phyloP scores from a whole-genome alignment of 2,329 filamentous ascomycete species.

The Ophiostoma piceae region DNA sequence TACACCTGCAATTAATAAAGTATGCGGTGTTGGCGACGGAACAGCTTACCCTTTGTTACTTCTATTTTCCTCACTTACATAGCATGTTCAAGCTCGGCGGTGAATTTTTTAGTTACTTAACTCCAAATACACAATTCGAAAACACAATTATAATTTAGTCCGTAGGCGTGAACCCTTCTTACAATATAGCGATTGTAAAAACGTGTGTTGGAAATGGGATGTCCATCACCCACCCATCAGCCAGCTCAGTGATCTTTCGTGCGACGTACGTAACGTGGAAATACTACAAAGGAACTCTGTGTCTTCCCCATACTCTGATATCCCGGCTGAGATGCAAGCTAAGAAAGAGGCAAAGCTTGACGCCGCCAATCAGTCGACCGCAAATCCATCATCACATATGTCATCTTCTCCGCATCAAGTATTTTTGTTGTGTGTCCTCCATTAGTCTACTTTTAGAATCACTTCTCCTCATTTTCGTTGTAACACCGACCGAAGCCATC shows the following conservation, averaged over 20 bases:
- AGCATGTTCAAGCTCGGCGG: no score
- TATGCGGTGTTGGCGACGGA: neutral
- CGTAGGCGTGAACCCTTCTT: no score
- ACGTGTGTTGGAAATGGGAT: neutral
- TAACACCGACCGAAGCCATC: neutral
- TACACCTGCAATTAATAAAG: neutral
- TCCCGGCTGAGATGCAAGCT: neutral
- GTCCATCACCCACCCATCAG: neutral
- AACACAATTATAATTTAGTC: no score
- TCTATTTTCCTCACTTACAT: no score
- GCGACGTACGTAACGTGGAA: neutral
- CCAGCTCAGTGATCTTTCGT: neutral
- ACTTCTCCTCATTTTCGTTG: neutral
- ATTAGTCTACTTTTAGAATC: neutral
- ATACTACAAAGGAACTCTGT: neutral
- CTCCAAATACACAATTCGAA: no score
- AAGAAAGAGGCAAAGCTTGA: neutral
- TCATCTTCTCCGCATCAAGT: neutral
- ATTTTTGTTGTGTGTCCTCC: neutral
- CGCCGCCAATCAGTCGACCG: neutral
- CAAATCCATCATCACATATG: neutral
- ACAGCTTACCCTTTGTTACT: no score
- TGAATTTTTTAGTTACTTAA: no score
- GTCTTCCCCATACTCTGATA: neutral
- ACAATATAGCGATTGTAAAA: neutral